Percentiles rank a stretch among this genome's conserved stretches.
phyloP scores from a whole-genome alignment of 192 early-diverging fungal species.

The Pilobolus umbonatus region DNA sequence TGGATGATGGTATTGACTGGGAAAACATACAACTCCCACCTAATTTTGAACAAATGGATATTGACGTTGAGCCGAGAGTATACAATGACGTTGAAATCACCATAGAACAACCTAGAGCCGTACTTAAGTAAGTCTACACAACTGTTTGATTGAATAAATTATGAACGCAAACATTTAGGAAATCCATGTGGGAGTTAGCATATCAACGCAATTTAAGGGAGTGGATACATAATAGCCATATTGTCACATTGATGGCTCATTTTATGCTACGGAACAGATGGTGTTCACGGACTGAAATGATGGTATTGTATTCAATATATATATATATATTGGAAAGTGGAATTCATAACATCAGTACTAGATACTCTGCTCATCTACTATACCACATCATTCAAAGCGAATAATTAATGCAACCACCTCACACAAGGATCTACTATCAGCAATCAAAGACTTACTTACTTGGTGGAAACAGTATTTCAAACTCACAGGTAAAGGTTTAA shows the following conservation, averaged over 20 bases:
- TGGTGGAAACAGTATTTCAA: constrained; percentile 36
- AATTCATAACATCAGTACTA: background rate
- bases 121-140: constrained; percentile 10
- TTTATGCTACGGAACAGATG: constrained; percentile 54
- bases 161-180: constrained; percentile 5
- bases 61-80: background rate
- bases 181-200: constrained; percentile 42
- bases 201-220: constrained; percentile 47
- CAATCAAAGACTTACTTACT: constrained; percentile 11
- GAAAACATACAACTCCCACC: constrained; percentile 38
- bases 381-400: constrained; percentile 23
- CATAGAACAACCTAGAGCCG: constrained; percentile 15
- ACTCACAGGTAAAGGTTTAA: constrained; percentile 18
- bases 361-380: constrained; percentile 31
- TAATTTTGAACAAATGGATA: background rate
- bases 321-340: background rate
- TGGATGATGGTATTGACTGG: constrained; percentile 42
- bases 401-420: background rate
- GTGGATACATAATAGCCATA: constrained; percentile 57
- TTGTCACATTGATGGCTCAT: constrained; percentile 50
- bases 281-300: constrained; percentile 40
- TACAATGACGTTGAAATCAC: constrained; percentile 39
- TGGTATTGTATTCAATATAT: constrained; percentile 26
- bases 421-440: constrained; percentile 5
- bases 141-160: background rate